phyloP scores from a whole-genome alignment of 108 stramenopile species.

The Fragilaria radians region DNA sequence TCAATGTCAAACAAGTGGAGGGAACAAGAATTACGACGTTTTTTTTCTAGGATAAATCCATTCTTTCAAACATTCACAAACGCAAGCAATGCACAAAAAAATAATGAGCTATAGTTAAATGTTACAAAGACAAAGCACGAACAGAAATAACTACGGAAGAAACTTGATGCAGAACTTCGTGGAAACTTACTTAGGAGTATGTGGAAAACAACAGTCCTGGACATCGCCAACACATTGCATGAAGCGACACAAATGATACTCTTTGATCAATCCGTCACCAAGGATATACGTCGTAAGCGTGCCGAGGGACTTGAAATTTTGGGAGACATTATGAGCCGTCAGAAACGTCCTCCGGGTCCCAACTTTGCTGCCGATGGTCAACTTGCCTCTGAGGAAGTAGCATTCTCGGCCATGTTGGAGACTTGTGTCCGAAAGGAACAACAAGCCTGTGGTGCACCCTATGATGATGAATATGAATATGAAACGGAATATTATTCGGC shows the following conservation, averaged over 20 bases:
- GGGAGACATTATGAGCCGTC: constrained; percentile 52
- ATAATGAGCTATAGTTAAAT: too few relatives aligned
- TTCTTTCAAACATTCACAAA: too few relatives aligned
- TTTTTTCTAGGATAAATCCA: too few relatives aligned
- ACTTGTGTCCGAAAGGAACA: constrained; percentile 55
- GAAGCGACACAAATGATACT: constrained; percentile 67
- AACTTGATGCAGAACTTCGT: constrained; percentile 37
- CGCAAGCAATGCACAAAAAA: too few relatives aligned
- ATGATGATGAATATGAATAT: too few relatives aligned
- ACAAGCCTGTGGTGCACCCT: too few relatives aligned
- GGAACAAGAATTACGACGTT: too few relatives aligned
- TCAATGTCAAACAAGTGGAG: too few relatives aligned
- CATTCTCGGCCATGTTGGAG: constrained; percentile 60
- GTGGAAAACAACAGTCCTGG: constrained; percentile 76
- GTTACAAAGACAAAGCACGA: too few relatives aligned
- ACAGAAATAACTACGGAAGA: constrained; percentile 24
- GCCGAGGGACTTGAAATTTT: constrained; percentile 41
- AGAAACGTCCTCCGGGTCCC: constrained; percentile 10
- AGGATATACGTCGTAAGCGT: constrained; percentile 43
- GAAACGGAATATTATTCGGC: too few relatives aligned
- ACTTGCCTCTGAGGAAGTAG: constrained; percentile 42
- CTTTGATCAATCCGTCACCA: constrained; percentile 53
- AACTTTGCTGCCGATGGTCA: constrained; percentile 1
- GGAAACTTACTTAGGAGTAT: constrained; percentile 44
- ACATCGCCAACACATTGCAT: constrained; percentile 71